These are phyloP conservation scores for Parietichytrium sp. DNA, from an alignment of 108 stramenopile genomes.

Conservation along the genomic window DNA sequence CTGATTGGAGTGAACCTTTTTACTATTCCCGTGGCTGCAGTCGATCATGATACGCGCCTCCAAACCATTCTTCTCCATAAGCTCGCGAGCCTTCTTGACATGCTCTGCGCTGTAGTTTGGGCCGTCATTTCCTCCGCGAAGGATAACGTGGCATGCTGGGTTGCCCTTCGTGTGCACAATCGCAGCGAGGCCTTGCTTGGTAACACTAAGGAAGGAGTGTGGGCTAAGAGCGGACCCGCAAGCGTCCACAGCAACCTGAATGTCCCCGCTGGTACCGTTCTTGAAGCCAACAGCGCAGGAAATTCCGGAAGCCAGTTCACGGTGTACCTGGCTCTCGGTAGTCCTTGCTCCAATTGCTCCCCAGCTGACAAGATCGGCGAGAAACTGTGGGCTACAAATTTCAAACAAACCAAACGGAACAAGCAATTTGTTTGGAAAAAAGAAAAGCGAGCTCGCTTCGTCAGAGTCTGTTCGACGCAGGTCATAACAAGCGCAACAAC, in stretches of 20 bases:
- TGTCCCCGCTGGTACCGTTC: constrained; percentile 26
- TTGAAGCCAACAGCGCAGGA: constrained; percentile 41
- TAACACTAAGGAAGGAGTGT: constrained; percentile 28
- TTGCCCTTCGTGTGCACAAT: constrained; percentile 20
- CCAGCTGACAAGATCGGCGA: constrained; percentile 26
- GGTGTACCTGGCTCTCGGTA: constrained; percentile 35
- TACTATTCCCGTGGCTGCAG: constrained; percentile 34
- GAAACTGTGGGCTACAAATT: constrained; percentile 25
- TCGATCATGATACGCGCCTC: constrained; percentile 29
- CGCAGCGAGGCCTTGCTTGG: constrained; percentile 33
- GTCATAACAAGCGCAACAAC: too few relatives aligned
- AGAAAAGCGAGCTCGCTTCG: too few relatives aligned
- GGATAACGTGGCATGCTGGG: constrained; percentile 11
- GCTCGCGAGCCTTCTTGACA: background rate
- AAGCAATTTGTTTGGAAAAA: too few relatives aligned
- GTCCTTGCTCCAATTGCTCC: constrained; percentile 32
- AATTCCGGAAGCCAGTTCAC: constrained; percentile 26
- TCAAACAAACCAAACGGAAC: too few relatives aligned
- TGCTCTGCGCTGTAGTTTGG: constrained; percentile 19
- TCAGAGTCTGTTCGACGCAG: too few relatives aligned
- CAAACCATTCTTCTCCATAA: background rate
- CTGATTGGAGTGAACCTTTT: constrained; percentile 25
- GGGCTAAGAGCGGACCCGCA: background rate
- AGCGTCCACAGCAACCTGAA: constrained; percentile 34
- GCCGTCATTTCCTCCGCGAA: constrained; percentile 22